Percentiles rank a stretch among this genome's conserved stretches.
Conservation (phyloP, 2,329 filamentous ascomycete species). For the Aspergillus amoenus region DNA sequence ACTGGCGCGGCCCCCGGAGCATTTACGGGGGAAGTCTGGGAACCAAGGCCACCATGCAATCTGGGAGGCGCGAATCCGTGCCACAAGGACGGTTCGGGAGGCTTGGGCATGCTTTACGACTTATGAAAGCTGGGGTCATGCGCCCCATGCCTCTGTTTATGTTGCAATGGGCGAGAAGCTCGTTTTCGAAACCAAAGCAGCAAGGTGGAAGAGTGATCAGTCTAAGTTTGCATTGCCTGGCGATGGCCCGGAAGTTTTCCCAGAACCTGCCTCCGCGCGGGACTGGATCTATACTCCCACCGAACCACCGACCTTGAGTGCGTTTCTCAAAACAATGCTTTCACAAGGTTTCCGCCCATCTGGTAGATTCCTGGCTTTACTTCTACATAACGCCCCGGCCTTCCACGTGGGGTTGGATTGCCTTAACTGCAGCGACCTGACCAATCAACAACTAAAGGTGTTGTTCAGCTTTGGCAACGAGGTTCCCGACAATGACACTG, state of each 20-base stretch:
- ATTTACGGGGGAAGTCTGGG: constrained; percentile 17
- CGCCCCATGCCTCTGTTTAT: constrained; percentile 47
- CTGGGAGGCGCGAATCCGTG: constrained; percentile 59
- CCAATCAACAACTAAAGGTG: constrained; percentile 30
- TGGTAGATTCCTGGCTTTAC: constrained; percentile 46
- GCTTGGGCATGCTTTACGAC: constrained; percentile 65
- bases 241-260: constrained; percentile 55
- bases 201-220: constrained; percentile 21
- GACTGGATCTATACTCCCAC: constrained; percentile 58
- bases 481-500: constrained; percentile 13
- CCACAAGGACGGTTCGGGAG: constrained; percentile 61
- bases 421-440: constrained; percentile 38
- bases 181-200: constrained; percentile 36
- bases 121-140: constrained; percentile 47
- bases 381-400: constrained; percentile 47
- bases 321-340: constrained; percentile 53
- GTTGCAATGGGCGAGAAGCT: constrained; percentile 60
- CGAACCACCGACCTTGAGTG: constrained; percentile 52
- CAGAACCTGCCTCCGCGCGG: constrained; percentile 56
- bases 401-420: constrained; percentile 45
- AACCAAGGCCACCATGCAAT: constrained; percentile 32
- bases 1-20: constrained; percentile 35
- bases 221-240: constrained; percentile 48
- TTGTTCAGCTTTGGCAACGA: constrained; percentile 28
- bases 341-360: constrained; percentile 45